phyloP scores from a whole-genome alignment of 192 early-diverging fungal genomes.

The Podochytrium sp. region DNA sequence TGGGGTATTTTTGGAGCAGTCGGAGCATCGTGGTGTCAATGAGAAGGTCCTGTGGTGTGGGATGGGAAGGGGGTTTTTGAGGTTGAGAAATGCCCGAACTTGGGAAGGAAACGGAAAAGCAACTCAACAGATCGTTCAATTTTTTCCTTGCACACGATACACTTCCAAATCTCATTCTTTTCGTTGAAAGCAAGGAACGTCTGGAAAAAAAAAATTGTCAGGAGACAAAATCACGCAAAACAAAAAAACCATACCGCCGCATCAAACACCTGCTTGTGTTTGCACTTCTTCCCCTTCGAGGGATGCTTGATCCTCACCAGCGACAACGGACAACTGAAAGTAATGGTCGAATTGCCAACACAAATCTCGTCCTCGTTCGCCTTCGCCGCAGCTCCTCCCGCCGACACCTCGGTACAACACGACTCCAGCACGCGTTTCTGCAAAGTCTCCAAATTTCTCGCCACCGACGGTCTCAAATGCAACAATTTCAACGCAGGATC shows the following conservation, averaged over 20 bases:
- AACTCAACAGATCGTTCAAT: background rate
- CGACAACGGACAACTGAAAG: slow-evolving; percentile 40
- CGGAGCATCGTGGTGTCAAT: slow-evolving; percentile 25
- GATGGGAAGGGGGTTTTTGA: too few species aligned
- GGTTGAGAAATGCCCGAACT: too few species aligned
- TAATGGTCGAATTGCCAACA: slow-evolving; percentile 27
- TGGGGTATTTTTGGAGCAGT: slow-evolving; percentile 41
- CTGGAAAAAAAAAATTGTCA: background rate
- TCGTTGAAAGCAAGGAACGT: background rate
- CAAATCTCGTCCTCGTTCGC: background rate
- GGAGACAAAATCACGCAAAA: background rate
- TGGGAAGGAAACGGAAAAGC: too few species aligned
- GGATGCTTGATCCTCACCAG: slow-evolving; percentile 37
- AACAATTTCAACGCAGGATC: too few species aligned
- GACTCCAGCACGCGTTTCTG: too few species aligned
- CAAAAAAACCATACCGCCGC: slow-evolving; percentile 15
- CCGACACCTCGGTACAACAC: too few species aligned
- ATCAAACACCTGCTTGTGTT: slow-evolving; percentile 43
- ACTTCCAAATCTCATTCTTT: slow-evolving; percentile 27
- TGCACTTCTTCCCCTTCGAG: slow-evolving; percentile 35
- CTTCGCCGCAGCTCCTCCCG: background rate
- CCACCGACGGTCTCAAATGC: too few species aligned
- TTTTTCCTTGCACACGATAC: slow-evolving; percentile 34
- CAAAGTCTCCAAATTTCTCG: too few species aligned
- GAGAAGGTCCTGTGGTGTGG: slow-evolving; percentile 33